Percentiles rank a stretch among this genome's conserved stretches.
phyloP scores from a whole-genome alignment of 2,329 filamentous ascomycete genomes.

The Alternaria sp. region DNA sequence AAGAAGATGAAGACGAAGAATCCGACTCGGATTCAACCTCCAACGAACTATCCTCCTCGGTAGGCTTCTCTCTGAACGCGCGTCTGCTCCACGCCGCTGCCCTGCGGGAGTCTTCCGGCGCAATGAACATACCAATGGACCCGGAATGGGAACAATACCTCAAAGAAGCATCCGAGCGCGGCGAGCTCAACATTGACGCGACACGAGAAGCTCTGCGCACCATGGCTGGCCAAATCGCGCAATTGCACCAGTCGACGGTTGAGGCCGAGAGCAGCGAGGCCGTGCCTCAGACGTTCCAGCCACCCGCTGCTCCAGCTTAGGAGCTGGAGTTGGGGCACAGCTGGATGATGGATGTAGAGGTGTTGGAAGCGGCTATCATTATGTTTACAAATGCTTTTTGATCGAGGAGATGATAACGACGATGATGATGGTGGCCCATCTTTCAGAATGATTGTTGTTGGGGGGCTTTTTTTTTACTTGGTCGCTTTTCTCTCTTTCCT shows the following conservation, averaged over 20 bases:
- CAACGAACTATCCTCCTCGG: slow-evolving; percentile 55
- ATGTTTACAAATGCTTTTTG: background rate
- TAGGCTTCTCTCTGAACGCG: slow-evolving; percentile 68
- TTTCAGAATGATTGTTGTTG: background rate
- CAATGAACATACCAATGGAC: slow-evolving; percentile 67
- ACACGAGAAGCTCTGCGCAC: slow-evolving; percentile 42
- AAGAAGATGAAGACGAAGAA: slow-evolving; percentile 9
- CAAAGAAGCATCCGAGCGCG: slow-evolving; percentile 73
- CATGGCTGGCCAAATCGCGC: slow-evolving; percentile 42
- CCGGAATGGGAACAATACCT: slow-evolving; percentile 79
- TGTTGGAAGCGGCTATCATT: slow-evolving; percentile 2
- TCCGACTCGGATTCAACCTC: slow-evolving; percentile 7
- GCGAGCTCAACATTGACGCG: slow-evolving; percentile 52
- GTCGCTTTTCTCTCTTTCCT: background rate
- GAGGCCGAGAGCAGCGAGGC: slow-evolving; percentile 19
- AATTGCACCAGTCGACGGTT: slow-evolving; percentile 29
- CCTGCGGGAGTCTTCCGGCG: slow-evolving; percentile 62
- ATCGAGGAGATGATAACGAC: background rate
- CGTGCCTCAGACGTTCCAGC: slow-evolving; percentile 15
- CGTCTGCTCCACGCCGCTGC: slow-evolving; percentile 71
- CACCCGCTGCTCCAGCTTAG: slow-evolving; percentile 34
- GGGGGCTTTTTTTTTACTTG: background rate
- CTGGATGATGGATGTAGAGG: background rate
- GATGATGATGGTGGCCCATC: background rate
- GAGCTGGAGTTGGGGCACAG: background rate